Evolutionary conservation across 1,284 basidiomycete species (phyloP), one percentile per base, ranked within the genome.

Genomic region (Tylopilus sp.): DNA sequence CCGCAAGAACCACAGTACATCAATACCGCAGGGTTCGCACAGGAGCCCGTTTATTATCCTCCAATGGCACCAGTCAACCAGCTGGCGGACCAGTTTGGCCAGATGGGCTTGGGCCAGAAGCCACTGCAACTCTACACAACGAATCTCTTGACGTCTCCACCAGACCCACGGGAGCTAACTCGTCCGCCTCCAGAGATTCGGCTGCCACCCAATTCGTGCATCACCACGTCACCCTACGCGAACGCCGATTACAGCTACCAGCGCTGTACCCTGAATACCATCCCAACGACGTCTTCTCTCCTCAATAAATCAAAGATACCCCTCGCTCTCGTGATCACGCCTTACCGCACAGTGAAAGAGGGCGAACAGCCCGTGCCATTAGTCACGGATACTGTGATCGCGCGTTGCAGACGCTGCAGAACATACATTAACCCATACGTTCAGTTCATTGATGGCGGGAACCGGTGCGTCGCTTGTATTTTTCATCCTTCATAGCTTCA

Each of bases 351-450:
- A 2, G 71, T 93, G 54, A 80, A 81, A 54, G 81, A 81, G 51
- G 86, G 83, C 20, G 86, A 92, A 43, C 82, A 84, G 45, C 77
- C 82, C 0, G 92, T 97, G 12, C 92, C 94, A 11, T 80, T 97
- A 33, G 83, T 97, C 2, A 82, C 88, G 1, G 96, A 99, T 69
- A 93, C 91, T 0, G 90, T 99, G 42, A 99, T 99, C 62, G 95
- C 96, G 41, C 89, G 96, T 40, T 99, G 96, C 73, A 82, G 96
- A 56, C 83, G 95, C 35, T 99, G 96, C 78, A 82, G 96, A 63
- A 92, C 93, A 38, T 99, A 99, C 73, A 99, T 99, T 73, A 98
- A 99, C 69, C 95, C 96, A 4, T 99, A 92, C 66, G 94, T 98
- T 36, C 92, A 94, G 60, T 99, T 99, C 69, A 94, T 97, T 65